A percentile compares a stretch with the other conserved stretches of the same genome.
Conservation (phyloP, 352 stramenopile genomes). For the Aphanomyces astaci region DNA sequence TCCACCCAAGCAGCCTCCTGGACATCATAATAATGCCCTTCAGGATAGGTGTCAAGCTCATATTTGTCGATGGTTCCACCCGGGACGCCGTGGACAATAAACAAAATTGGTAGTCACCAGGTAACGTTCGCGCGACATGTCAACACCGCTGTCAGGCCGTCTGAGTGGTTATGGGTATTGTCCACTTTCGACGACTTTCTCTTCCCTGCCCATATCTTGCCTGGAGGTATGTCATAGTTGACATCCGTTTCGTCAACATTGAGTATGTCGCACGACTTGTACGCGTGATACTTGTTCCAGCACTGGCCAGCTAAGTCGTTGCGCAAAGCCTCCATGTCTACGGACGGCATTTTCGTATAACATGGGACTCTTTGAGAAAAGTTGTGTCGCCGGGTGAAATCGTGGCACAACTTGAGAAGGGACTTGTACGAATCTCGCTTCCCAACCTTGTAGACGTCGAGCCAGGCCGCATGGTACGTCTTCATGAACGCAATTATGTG, state of each 20-base stretch:
- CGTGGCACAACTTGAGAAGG: neutral
- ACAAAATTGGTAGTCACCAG: neutral
- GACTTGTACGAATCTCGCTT: neutral
- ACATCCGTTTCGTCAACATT: neutral
- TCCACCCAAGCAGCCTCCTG: neutral
- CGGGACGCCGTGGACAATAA: neutral
- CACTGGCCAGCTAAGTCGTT: neutral
- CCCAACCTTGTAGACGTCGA: neutral
- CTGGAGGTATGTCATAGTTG: neutral
- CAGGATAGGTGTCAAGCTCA: neutral
- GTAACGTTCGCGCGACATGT: neutral
- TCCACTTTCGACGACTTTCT: neutral
- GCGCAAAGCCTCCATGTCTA: neutral
- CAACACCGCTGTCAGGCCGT: neutral
- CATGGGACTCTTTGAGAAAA: neutral
- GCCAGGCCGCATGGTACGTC: neutral
- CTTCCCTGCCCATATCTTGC: neutral
- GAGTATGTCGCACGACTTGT: neutral
- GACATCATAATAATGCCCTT: neutral
- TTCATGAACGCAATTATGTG: neutral
- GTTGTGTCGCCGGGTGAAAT: neutral
- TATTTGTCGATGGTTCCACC: neutral
- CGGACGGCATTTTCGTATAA: neutral
- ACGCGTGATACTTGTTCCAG: neutral
- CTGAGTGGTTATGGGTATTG: neutral